Percentiles rank a stretch among this genome's conserved stretches.
Conservation (phyloP, 176 grass and related monocot species). For the Tuctoria greenei region DNA sequence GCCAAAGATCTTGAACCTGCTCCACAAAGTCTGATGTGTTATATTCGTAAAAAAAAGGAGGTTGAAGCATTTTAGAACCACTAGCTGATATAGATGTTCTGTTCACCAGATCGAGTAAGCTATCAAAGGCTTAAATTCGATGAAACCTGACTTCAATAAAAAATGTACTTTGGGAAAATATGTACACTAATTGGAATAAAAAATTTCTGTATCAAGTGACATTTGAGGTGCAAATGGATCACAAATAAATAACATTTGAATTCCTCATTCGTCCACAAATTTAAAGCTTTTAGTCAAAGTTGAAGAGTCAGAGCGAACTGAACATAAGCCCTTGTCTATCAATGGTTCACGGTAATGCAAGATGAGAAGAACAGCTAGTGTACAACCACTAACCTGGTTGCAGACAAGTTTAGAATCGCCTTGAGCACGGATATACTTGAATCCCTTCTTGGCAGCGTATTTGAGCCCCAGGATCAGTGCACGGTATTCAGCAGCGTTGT, state of each 20-base stretch:
- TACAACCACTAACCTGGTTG: conserved; percentile 50
- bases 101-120: no score
- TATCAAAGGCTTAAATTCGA: no score
- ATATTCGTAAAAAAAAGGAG: neutral
- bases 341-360: conserved; percentile 10
- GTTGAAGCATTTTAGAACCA: neutral
- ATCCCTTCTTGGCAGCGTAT: conserved; percentile 77
- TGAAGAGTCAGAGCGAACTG: conserved; percentile 5
- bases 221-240: neutral
- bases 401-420: conserved; percentile 83
- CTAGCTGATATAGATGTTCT: neutral
- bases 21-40: conserved; percentile 15
- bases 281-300: neutral
- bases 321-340: neutral
- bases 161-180: no score
- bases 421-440: conserved; percentile 65
- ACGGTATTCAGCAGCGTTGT: conserved; percentile 78
- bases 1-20: conserved; percentile 51
- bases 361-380: conserved; percentile 3
- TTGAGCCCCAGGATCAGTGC: conserved; percentile 86
- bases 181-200: no score
- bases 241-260: neutral
- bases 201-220: no score
- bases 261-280: neutral
- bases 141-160: no score